phyloP scores from a whole-genome alignment of 495 filamentous ascomycete species.

The Talaromyces liani region DNA sequence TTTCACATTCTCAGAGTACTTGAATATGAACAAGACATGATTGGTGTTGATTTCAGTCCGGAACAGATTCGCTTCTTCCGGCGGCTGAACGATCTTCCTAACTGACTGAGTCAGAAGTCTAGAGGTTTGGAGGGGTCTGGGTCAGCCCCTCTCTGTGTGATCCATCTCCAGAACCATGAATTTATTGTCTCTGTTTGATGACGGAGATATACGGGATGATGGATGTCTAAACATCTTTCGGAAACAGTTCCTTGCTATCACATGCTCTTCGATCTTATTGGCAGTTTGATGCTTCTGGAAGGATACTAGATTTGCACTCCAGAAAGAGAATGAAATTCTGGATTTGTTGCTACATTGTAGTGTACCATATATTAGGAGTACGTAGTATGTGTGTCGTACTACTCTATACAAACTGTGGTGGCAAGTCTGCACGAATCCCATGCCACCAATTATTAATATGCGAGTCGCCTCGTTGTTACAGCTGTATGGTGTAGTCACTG shows the following conservation, averaged over 20 bases:
- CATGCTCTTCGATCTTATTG: background rate
- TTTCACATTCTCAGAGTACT: background rate
- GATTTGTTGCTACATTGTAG: background rate
- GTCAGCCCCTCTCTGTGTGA: background rate
- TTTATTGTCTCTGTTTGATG: background rate
- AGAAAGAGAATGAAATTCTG: background rate
- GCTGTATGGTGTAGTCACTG: background rate
- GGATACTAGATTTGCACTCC: background rate
- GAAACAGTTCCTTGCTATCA: background rate
- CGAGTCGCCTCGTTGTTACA: background rate
- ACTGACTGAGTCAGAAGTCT: background rate
- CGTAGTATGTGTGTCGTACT: background rate
- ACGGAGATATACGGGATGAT: background rate
- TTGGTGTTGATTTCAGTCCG: background rate
- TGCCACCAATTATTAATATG: background rate
- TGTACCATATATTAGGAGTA: background rate
- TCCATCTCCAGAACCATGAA: background rate
- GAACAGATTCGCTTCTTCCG: background rate
- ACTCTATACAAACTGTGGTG: background rate
- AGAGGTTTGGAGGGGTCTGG: background rate
- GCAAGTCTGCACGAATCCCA: background rate
- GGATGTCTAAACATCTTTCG: background rate
- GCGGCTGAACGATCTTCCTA: background rate
- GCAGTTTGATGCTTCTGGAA: background rate
- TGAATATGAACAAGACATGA: background rate